Evolutionary conservation across 345 rosid species (phyloP).

Genomic region (Lumnitzera racemosa): DNA sequence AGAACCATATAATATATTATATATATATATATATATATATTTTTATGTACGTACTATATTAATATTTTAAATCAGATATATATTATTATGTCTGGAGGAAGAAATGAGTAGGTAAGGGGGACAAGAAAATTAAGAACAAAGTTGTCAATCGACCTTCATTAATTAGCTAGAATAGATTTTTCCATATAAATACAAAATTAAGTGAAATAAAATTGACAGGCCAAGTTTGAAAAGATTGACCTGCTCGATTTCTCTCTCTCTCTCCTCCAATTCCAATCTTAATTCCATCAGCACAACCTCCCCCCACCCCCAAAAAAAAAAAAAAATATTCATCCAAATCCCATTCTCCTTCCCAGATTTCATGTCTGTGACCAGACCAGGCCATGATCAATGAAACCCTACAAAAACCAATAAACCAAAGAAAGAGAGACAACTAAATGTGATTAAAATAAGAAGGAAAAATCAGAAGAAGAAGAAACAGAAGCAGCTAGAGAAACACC

Average conservation of each 20-base stretch:
- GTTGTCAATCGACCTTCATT: too few species aligned
- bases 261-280: conserved; percentile 24
- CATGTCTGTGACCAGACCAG: conserved; percentile 14
- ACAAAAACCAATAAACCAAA: conserved; percentile 18
- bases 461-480: neutral
- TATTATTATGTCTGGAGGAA: conserved; percentile 1
- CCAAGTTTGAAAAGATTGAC: conserved; percentile 56
- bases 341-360: conserved; percentile 20
- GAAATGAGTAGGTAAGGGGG: conserved; percentile 20
- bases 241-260: conserved; percentile 11
- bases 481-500: too few species aligned
- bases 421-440: conserved; percentile 1
- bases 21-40: too few species aligned
- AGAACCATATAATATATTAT: conserved; percentile 8
- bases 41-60: neutral
- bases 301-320: too few species aligned
- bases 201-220: conserved; percentile 36
- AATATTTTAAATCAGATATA: neutral
- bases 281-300: conserved; percentile 31
- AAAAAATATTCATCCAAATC: neutral
- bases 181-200: conserved; percentile 40
- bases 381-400: conserved; percentile 28
- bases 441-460: neutral
- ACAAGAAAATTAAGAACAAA: conserved; percentile 30
- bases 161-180: too few species aligned